Conservation (phyloP, 2,329 filamentous ascomycete genomes). For the Chaetomium olivaceum region DNA sequence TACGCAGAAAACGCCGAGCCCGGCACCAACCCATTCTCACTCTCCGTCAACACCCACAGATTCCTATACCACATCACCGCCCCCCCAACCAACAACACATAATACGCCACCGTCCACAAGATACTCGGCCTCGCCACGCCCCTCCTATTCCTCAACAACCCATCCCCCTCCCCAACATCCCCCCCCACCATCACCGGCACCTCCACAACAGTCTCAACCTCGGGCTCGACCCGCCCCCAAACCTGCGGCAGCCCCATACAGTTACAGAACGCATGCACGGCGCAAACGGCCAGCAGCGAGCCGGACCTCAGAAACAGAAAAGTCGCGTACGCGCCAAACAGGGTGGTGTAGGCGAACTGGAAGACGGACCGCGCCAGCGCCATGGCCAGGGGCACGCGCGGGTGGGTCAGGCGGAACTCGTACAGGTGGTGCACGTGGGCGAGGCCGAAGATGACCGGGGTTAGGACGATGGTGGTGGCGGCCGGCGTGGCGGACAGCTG, state of each 20-base stretch:
- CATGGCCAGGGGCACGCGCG: constrained; percentile 62
- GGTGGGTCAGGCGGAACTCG: constrained; percentile 83
- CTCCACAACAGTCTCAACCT: background rate
- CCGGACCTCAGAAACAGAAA: constrained; percentile 87
- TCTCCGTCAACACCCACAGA: constrained; percentile 58
- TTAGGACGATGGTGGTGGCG: constrained; percentile 69
- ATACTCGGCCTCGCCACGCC: constrained; percentile 22
- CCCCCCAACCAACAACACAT: constrained; percentile 71
- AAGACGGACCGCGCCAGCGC: constrained; percentile 72
- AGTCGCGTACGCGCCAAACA: constrained; percentile 91
- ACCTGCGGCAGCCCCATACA: constrained; percentile 84
- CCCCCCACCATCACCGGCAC: constrained; percentile 28
- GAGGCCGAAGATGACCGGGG: constrained; percentile 86
- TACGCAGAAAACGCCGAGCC: constrained; percentile 22
- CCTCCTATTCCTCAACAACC: background rate
- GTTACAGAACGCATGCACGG: constrained; percentile 89
- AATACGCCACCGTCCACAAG: constrained; percentile 76
- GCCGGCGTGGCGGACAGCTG: constrained; percentile 65
- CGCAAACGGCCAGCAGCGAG: constrained; percentile 71
- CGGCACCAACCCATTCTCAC: constrained; percentile 29
- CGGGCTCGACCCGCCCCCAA: constrained; percentile 71
- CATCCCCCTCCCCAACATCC: constrained; percentile 9
- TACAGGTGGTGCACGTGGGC: constrained; percentile 96
- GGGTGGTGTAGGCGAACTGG: constrained; percentile 85
- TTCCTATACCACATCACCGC: constrained; percentile 69